A percentile compares a stretch with the other conserved stretches of the same genome.
Conservation (phyloP, 306 rosid genomes). For the Cucurbita maxima region DNA sequence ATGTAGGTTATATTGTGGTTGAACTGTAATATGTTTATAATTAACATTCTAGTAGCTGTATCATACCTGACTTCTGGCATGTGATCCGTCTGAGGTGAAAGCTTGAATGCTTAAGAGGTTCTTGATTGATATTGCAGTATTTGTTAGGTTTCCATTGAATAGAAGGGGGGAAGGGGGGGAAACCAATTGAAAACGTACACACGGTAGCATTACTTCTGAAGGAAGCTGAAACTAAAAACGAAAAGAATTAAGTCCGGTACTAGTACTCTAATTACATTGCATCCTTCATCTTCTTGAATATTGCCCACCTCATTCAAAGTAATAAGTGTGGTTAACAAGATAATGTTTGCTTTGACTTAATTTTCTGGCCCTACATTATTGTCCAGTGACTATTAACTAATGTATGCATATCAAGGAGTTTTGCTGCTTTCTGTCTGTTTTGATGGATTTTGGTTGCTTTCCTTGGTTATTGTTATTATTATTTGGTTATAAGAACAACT, state of each 20-base stretch:
- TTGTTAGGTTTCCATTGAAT: not conserved
- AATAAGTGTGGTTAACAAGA: not conserved
- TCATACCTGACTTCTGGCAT: not conserved
- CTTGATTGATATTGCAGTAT: not conserved
- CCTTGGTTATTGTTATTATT: not conserved
- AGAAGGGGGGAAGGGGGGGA: not conserved
- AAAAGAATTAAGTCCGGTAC: not conserved
- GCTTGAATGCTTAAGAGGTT: not conserved
- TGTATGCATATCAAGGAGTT: not conserved
- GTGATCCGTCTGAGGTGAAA: not conserved
- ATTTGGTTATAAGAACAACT: not conserved
- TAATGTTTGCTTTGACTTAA: not conserved
- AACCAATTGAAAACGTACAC: not conserved
- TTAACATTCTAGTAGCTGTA: not conserved
- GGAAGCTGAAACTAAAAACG: not conserved
- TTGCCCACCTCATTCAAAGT: not conserved
- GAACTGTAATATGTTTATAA: not conserved
- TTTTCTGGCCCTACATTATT: not conserved
- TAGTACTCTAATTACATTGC: not conserved
- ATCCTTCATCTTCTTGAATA: not conserved
- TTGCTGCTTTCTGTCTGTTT: not conserved
- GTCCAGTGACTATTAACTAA: not conserved
- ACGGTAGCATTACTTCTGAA: not conserved
- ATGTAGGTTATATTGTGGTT: not conserved
- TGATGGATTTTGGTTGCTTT: not conserved